Evolutionary conservation across 345 rosid species (phyloP), one percentile per base, ranked within the genome.

Genomic region (Populus ilicifolia): DNA sequence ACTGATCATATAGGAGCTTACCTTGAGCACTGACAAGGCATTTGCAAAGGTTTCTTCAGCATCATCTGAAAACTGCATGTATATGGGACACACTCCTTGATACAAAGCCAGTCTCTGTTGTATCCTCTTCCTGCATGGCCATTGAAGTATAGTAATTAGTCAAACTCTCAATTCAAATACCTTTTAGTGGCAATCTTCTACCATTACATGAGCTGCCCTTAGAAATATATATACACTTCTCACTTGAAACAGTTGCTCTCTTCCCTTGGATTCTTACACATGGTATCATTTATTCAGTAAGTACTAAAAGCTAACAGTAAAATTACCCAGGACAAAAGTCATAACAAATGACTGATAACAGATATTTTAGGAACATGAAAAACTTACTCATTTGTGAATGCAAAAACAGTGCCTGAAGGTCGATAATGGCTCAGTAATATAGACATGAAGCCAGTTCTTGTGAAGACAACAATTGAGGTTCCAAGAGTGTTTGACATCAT

Each of bases 401-500:
- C 96, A 82, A 89, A 91, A 41, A 95, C 89, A 75, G 99, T 95
- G 85, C 99, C 99, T 2, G 96, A 85, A 69, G 98, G 98, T 73
- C 99, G 96, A 86, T 90, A 96, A 83, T 93, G 99, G 87, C 99
- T 93, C 77, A 96, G 83, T 64, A 96, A 79, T 65, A 92, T 88
- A 77, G 97, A 92, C 99, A 93, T 96, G 86, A 91, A 96, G 76
- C 99, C 99, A 63, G 95, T 90, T 86, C 91, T 92, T 30, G 99
- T 96, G 89, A 96, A 96, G 84, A 96, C 99, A 78, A 96, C 96
- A 48, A 91, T 91, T 67, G 97, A 93, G 75, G 93, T 95, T 81
- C 92, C 98, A 73, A 96, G 99, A 5, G 97, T 96, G 89, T 96
- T 96, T 41, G 99, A 93, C 98, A 93, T 96, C 95, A 94, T 93